Base-by-base conservation (phyloP, 805 yeast species). In the Yarrowia bubula region DNA sequence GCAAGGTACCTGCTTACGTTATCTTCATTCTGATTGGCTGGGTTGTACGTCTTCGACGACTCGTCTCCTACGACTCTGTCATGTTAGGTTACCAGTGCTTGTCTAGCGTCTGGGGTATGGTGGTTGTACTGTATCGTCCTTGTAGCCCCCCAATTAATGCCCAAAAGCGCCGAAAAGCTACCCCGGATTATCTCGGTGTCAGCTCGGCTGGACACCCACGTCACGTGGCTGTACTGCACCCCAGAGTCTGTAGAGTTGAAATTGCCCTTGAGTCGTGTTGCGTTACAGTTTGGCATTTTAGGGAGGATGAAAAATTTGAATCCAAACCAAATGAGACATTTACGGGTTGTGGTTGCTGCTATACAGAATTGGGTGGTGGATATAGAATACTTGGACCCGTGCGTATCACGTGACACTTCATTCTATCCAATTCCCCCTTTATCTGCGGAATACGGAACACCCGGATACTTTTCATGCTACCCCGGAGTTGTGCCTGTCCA, bases 401-500 rank as follows among this genome's bases (percentile, higher is more conserved):
- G n/a, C n/a, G n/a, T 13, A 13, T 14, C 18, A 42, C 44, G 8
- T 42, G 44, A 14, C 13, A 15, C 33, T 22, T 22, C 28, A 5
- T 22, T 22, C 3, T 22, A 22, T 22, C 5, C 3, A 22, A 3
- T 22, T 22, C 28, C 28, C 28, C n/a, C n/a, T n/a, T 22, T 22
- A 5, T 22, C 28, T 22, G 3, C 28, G 3, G 3, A 3, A 22
- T 22, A 22, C 46, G 43, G 58, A 14, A 37, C 28, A 18, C 10
- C 17, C 58, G 58, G 58, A 50, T 53, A 7, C 18, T 8, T n/a
- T 22, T 22, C 28, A 22, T 22, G 28, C 60, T 53, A 53, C 60
- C 60, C 60, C 60, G 44, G 60, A 53, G 60, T 53, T 53, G 43
- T 53, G 42, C 60, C 60, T 53, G 60, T 38, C 60, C 60, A 53